Evolutionary conservation across 129 eudicot genomes (phyloP).

Genomic region (Cynara cardunculus): DNA sequence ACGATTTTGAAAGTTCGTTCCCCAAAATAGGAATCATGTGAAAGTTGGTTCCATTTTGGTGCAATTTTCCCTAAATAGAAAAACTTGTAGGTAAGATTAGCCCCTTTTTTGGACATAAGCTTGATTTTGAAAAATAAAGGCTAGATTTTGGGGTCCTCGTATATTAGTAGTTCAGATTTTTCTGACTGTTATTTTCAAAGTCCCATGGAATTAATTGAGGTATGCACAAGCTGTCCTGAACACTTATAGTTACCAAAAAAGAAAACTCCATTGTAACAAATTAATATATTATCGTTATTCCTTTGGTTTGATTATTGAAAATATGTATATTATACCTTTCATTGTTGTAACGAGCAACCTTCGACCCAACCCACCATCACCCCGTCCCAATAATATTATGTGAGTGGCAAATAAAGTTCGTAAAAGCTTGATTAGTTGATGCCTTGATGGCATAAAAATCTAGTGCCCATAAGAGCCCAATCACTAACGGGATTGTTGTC

Average conservation of each 20-base stretch:
- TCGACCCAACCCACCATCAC: too few species aligned
- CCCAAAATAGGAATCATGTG: too few species aligned
- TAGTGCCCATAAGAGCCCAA: neutral
- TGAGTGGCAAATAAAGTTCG: too few species aligned
- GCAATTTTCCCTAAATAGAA: too few species aligned
- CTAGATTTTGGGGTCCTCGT: neutral
- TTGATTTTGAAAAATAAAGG: too few species aligned
- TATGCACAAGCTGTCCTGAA: neutral
- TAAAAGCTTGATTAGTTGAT: too few species aligned
- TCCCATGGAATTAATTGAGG: neutral
- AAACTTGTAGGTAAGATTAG: too few species aligned
- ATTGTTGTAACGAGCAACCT: neutral
- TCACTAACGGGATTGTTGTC: neutral
- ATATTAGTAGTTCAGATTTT: too few species aligned
- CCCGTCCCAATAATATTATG: too few species aligned
- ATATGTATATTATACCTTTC: neutral
- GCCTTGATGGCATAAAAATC: neutral
- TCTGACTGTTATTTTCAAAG: neutral
- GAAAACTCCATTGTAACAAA: neutral
- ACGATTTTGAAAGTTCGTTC: too few species aligned
- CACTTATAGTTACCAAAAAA: neutral
- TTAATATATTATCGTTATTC: too few species aligned
- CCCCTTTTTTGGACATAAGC: neutral
- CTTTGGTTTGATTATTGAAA: neutral
- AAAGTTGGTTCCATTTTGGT: too few species aligned